A percentile compares a stretch with the other conserved stretches of the same genome.
Evolutionary conservation across 1,284 basidiomycete genomes (phyloP).

Genomic region (Flammula alnicola): DNA sequence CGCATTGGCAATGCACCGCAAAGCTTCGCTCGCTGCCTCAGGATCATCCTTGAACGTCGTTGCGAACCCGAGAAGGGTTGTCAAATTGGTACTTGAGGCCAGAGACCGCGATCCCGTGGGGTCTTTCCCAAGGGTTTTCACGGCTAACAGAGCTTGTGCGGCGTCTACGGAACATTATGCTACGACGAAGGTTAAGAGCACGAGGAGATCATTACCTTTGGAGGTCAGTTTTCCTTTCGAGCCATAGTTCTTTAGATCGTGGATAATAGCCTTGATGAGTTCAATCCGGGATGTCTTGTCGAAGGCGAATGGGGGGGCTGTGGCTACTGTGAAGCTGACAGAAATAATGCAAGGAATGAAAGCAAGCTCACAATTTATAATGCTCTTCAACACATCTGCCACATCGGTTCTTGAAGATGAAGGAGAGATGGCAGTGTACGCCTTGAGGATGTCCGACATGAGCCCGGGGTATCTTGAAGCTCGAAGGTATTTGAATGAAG

Average conservation of each 20-base stretch:
- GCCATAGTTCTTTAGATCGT: slow-evolving; percentile 55
- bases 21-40: slow-evolving; percentile 69
- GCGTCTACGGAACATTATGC: slow-evolving; percentile 48
- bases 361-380: slow-evolving; percentile 7
- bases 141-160: slow-evolving; percentile 64
- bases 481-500: not conserved
- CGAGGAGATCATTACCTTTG: slow-evolving; percentile 46
- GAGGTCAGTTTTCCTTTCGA: slow-evolving; percentile 47
- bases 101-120: slow-evolving; percentile 72
- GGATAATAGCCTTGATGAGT: slow-evolving; percentile 60
- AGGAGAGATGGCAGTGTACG: slow-evolving; percentile 3
- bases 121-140: slow-evolving; percentile 80
- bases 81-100: slow-evolving; percentile 55
- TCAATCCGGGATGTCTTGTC: slow-evolving; percentile 47
- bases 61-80: slow-evolving; percentile 55
- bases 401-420: slow-evolving; percentile 9
- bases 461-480: slow-evolving; percentile 8
- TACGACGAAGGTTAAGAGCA: not conserved
- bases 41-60: slow-evolving; percentile 55
- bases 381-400: slow-evolving; percentile 5
- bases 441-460: slow-evolving; percentile 18
- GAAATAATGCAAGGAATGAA: not conserved
- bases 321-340: slow-evolving; percentile 29
- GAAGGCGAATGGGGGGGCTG: slow-evolving; percentile 50
- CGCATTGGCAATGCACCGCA: slow-evolving; percentile 80